Base-by-base conservation (phyloP, 345 rosid genomes). In the Jatropha curcas region DNA sequence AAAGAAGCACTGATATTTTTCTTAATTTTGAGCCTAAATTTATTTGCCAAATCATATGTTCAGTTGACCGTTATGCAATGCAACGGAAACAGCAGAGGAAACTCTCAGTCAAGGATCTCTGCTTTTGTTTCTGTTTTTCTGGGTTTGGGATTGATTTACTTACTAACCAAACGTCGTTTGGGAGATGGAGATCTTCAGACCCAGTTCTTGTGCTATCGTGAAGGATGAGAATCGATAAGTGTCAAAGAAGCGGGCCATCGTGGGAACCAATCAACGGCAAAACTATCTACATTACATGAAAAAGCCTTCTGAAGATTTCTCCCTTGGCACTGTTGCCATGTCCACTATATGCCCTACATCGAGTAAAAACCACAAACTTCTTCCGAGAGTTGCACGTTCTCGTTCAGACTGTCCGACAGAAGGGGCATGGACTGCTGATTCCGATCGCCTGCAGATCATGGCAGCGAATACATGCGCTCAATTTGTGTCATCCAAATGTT, bases 331-430 rank as follows among this genome's bases (percentile, higher is more conserved):
- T 0, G 71, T 66, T 3, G 20, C 66, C 60, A 33, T 45, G 58
- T 74, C 77, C 17, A 66, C 77, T 4, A 66, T 16, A 31, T 74
- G n/a, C 77, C 59, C 30, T 57, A 30, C 60, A 31, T 25, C 46
- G 66, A 2, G 59, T 46, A 2, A 66, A 46, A 1, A 74, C 34
- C 71, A n/a, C 77, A 74, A 13, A 74, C 66, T 9, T 74, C 77
- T 22, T 66, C 71, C 4, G 71, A 74, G 48, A n/a, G n/a, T n/a
- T 74, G 66, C 33, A 66, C 77, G 33, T 67, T 66, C 39, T 66
- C 66, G 4, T n/a, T n/a, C n/a, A 74, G 71, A 66, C 71, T 66
- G 66, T 74, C 77, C 71, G 77, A 8, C 71, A 74, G 37, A 74
- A 74, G 6, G 66, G 71, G 50, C 71, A 74, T 33, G 71, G 71